These are phyloP conservation scores for Citrullus amarus DNA, from an alignment of 306 rosid species.

Conservation along the genomic window DNA sequence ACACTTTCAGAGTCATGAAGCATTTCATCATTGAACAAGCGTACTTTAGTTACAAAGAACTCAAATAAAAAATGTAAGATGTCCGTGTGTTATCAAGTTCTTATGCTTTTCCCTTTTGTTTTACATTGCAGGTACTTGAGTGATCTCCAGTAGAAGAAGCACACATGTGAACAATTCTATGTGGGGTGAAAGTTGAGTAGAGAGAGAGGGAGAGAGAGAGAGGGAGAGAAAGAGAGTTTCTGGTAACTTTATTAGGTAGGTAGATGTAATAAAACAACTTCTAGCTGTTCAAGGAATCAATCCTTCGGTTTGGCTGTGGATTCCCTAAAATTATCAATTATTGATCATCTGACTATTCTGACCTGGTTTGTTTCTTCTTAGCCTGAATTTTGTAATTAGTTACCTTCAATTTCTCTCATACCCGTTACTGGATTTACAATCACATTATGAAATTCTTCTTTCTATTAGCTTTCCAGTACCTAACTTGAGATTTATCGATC, in stretches of 20 bases:
- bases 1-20: not conserved
- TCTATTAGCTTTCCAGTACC: not conserved
- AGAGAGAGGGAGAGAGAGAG: not conserved
- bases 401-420: not conserved
- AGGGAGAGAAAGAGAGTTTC: not conserved
- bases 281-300: constrained; percentile 1
- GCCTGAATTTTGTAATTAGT: not conserved
- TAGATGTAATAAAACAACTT: not conserved
- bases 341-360: not conserved
- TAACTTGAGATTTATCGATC: not conserved
- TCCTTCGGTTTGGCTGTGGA: not conserved
- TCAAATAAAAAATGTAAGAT: not conserved
- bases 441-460: not conserved
- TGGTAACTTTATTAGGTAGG: not conserved
- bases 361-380: not conserved
- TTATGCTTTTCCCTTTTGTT: constrained; percentile 7
- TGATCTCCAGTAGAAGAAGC: constrained; percentile 29
- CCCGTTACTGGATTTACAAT: not conserved
- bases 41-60: not conserved
- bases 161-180: not conserved
- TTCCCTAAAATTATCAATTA: not conserved
- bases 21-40: not conserved
- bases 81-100: not conserved
- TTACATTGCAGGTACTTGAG: constrained; percentile 71
- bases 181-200: constrained; percentile 6